These are phyloP conservation scores for Irpex rosettiformis DNA, from an alignment of 1,284 basidiomycete genomes.

Conservation along the genomic window DNA sequence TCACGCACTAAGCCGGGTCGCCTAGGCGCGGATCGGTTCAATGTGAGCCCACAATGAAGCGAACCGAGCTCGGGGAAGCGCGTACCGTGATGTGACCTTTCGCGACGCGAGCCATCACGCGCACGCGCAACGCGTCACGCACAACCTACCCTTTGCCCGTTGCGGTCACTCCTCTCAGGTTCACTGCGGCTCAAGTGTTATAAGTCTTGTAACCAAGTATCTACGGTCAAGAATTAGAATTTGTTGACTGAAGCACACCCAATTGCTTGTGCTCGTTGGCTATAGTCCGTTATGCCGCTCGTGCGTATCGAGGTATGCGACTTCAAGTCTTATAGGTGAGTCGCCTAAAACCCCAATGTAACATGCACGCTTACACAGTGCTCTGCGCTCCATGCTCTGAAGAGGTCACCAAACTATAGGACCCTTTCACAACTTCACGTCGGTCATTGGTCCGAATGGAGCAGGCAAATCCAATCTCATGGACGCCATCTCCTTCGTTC, in stretches of 20 bases:
- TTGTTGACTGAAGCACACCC: background rate
- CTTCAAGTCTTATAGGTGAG: conserved; percentile 88
- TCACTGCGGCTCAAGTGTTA: too few species aligned
- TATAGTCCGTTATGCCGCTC: conserved; percentile 56
- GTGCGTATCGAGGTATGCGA: conserved; percentile 82
- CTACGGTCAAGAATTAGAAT: too few species aligned
- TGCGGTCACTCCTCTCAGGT: background rate
- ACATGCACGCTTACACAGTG: background rate
- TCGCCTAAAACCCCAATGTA: background rate
- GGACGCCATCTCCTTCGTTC: conserved; percentile 99
- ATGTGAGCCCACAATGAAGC: too few species aligned
- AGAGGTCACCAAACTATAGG: conserved; percentile 86
- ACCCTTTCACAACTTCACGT: conserved; percentile 91
- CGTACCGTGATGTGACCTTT: background rate
- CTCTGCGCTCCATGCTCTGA: conserved; percentile 16
- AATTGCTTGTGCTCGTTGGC: background rate
- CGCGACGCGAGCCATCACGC: conserved; percentile 1
- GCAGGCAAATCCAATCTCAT: conserved; percentile 99
- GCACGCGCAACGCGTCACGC: background rate
- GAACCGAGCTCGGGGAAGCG: background rate
- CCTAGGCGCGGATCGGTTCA: too few species aligned
- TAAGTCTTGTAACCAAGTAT: too few species aligned
- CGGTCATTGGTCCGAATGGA: conserved; percentile 97
- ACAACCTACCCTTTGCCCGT: background rate
- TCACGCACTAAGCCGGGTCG: too few species aligned